phyloP scores from a whole-genome alignment of 306 rosid species.

The Cucumis hystrix region DNA sequence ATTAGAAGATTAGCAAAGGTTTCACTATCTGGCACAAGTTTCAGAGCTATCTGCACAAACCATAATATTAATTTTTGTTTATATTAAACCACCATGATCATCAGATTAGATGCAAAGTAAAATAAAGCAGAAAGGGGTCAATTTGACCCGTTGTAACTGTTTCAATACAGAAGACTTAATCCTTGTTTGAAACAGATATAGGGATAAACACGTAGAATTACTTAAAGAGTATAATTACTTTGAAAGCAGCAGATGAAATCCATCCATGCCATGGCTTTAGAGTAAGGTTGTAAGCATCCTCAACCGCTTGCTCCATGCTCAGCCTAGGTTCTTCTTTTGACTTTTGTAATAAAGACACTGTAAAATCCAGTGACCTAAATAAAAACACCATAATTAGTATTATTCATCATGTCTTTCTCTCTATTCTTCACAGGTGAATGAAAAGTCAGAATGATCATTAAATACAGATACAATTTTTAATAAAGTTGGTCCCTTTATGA shows the following conservation, averaged over 20 bases:
- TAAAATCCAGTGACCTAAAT: conserved; percentile 62
- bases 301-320: conserved; percentile 63
- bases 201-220: conserved; percentile 12
- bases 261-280: conserved; percentile 90
- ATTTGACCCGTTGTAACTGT: neutral
- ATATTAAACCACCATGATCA: neutral
- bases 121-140: neutral
- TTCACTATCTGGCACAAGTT: conserved; percentile 56
- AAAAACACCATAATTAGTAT: neutral
- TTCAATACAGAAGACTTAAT: neutral
- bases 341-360: conserved; percentile 36
- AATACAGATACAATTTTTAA: neutral
- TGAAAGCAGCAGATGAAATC: conserved; percentile 89
- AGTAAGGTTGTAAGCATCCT: conserved; percentile 56
- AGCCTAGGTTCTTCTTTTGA: conserved; percentile 33
- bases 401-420: neutral
- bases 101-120: neutral
- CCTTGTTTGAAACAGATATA: neutral
- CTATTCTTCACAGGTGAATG: neutral
- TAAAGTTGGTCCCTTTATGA: neutral
- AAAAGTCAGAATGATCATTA: neutral
- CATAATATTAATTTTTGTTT: neutral
- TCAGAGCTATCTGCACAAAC: conserved; percentile 59
- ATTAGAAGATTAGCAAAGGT: conserved; percentile 43
- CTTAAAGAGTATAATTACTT: conserved; percentile 37